Evolutionary conservation across 495 filamentous ascomycete genomes (phyloP), one percentile per base, ranked within the genome.

Genomic region (Penicillium tannophilum): DNA sequence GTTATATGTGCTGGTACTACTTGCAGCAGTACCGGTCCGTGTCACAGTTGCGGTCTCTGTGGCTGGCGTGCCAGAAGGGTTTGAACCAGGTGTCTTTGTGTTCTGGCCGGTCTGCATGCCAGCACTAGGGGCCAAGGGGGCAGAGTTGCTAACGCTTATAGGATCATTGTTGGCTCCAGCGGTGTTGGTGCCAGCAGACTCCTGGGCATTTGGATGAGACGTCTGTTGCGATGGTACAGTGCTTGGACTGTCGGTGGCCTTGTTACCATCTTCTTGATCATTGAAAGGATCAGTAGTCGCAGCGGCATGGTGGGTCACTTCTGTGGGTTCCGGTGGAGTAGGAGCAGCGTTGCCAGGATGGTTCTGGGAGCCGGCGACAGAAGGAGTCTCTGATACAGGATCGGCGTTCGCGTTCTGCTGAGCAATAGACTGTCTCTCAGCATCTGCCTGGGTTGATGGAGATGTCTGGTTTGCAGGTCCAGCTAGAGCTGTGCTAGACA

Each of bases 401-500:
- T 49, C 56, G 7, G 33, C 31, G 16, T 54, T 54, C 4, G 31
- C 33, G 35, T 36, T 60, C 47, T 52, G 31, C 20, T 36, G 50
- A 12, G 50, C 17, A 12, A 52, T 30, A 4, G 57, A 57, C 54
- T 28, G 51, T 46, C 17, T 62, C 55, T 39, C 64, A 44, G 43
- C 31, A 39, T 44, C 45, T 14, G 43, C 57, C 42, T 65, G 60
- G 28, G 52, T n/a, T 11, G 58, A 41, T 11, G 55, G 51, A 63
- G 66, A 62, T 24, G 56, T 53, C 52, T 68, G 64, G 17, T 60
- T 39, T 31, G 35, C 52, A 36, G 62, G 52, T 23, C 63, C 65
- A 43, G 71, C 69, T 49, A 74, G 60, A 41, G 67, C 60, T 33
- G 65, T 68, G 55, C 65, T 60, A 19, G 65, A 74, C n/a, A 72